These are phyloP conservation scores for Candida parachauliodes DNA, from an alignment of 805 yeast genomes.

Conservation along the genomic window DNA sequence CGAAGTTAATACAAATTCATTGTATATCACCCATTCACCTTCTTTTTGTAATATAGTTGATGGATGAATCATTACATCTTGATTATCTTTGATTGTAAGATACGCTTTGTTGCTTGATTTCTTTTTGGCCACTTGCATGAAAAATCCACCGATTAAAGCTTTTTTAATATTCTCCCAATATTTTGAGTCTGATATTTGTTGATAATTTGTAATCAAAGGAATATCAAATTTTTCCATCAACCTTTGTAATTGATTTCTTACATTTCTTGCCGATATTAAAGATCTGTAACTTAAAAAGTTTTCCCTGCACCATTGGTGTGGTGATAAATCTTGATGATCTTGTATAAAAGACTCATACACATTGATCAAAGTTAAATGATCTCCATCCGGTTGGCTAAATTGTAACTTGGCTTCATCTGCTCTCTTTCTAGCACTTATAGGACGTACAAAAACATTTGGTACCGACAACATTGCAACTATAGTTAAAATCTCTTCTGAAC, in stretches of 20 bases:
- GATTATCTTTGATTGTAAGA: conserved; percentile 91
- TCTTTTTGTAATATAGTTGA: conserved; percentile 86
- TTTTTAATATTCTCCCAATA: conserved; percentile 79
- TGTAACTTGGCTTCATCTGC: conserved; percentile 87
- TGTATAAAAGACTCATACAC: conserved; percentile 81
- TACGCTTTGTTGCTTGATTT: conserved; percentile 80
- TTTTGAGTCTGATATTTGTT: conserved; percentile 40
- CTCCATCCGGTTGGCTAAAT: conserved; percentile 94
- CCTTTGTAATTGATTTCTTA: conserved; percentile 76
- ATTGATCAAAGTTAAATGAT: conserved; percentile 85
- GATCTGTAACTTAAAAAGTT: conserved; percentile 83
- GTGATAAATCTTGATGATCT: conserved; percentile 62
- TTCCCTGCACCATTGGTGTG: conserved; percentile 86
- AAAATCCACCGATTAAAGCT: conserved; percentile 89
- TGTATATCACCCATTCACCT: conserved; percentile 90
- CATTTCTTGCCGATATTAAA: conserved; percentile 79
- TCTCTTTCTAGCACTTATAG: conserved; percentile 77
- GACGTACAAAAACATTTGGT: conserved; percentile 92
- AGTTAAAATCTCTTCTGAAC: conserved; percentile 85
- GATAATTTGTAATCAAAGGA: conserved; percentile 64
- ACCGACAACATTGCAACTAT: conserved; percentile 89
- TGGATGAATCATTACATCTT: conserved; percentile 93
- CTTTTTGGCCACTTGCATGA: conserved; percentile 97
- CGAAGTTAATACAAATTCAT: conserved; percentile 91
- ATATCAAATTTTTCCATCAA: conserved; percentile 80